Evolutionary conservation across 2,329 filamentous ascomycete genomes (phyloP).

Genomic region (Coniochaeta ligniaria): DNA sequence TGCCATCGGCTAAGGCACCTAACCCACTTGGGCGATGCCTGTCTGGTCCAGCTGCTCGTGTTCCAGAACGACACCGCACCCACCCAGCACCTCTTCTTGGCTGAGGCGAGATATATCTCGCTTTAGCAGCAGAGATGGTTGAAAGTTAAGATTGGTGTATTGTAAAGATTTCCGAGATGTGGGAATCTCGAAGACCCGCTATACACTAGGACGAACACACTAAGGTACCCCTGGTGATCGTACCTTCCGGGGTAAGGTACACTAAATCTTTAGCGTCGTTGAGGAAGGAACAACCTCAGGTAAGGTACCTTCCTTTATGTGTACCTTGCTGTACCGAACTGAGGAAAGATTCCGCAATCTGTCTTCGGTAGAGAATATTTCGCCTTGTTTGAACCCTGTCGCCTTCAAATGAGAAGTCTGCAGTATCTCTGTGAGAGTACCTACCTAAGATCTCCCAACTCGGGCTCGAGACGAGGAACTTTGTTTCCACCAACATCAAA

Average conservation of each 20-base stretch:
- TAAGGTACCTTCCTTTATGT: neutral
- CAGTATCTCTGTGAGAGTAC: too few relatives aligned
- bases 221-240: too few relatives aligned
- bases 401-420: too few relatives aligned
- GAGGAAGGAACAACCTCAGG: neutral
- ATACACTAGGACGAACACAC: too few relatives aligned
- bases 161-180: too few relatives aligned
- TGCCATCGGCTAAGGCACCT: conserved; percentile 18
- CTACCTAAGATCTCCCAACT: too few relatives aligned
- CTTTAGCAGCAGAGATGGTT: neutral
- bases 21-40: conserved; percentile 4
- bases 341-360: too few relatives aligned
- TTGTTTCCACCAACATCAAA: neutral
- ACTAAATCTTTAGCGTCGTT: neutral
- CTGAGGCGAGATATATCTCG: neutral
- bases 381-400: too few relatives aligned
- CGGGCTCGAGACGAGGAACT: neutral
- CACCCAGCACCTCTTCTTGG: neutral
- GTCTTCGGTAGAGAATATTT: too few relatives aligned
- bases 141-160: too few relatives aligned
- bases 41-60: neutral
- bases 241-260: neutral
- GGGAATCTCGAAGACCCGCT: too few relatives aligned
- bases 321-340: too few relatives aligned
- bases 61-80: neutral